Evolutionary conservation across 192 early-diverging fungal genomes (phyloP), one percentile per base, ranked within the genome.

Genomic region (Geranomyces michiganensis): DNA sequence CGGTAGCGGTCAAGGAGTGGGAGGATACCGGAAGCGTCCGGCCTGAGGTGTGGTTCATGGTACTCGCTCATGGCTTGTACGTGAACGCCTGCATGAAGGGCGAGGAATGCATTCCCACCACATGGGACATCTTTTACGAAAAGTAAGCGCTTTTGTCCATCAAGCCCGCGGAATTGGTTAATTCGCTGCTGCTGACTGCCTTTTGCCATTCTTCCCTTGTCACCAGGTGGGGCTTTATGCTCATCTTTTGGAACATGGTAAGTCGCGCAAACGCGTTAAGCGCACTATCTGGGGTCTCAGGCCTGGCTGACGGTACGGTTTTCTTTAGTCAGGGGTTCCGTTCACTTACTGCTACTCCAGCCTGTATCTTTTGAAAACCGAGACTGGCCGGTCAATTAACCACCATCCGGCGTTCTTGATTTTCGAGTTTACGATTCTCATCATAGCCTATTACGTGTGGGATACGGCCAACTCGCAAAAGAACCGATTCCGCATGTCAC

Each of bases 81-180:
- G 89, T 91, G 56, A 77, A 92, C 47, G 95, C 94, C 75, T 87
- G 92, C n/a, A 78, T 94, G 41, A 88, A 84, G 79, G 87, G 83
- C 59, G 90, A 92, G 61, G 68, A 85, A 41, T 84, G 90, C 24
- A 90, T 97, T 21, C 74, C 94, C 73, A 94, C 95, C 27, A 97
- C 94, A 1, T 95, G 95, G 92, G 94, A 97, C 67, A 93, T 97
- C 15, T 91, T 88, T 31, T 93, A 91, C 14, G 95, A 97, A 68
- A 87, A 87, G 82, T 74, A 76, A 70, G 79, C 26, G 24, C 74
- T 17, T 17, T 60, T 26, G 15, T 26, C 5, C 27, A 27, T 26
- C 5, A 4, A 2, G 5, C 6, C 3, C 5, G 49, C 49, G 19
- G 49, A 53, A 10, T 13, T 47, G 12, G 12, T 19, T 19, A 47